Conservation (phyloP, 2,329 filamentous ascomycete genomes). For the Zopfia rhizophila region DNA sequence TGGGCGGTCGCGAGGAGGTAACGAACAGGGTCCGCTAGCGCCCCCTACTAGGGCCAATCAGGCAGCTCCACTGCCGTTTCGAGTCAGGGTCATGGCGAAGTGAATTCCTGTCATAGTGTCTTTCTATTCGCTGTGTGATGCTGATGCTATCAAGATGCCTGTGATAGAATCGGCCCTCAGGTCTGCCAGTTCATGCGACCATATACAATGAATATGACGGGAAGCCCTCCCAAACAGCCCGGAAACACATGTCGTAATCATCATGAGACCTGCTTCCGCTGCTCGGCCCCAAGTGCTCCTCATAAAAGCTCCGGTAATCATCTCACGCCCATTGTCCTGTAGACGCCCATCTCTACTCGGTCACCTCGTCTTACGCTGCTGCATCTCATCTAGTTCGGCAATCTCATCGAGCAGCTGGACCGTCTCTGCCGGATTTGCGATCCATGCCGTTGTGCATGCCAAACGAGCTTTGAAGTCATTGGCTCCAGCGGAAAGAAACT, state of each 20-base stretch:
- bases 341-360: background rate
- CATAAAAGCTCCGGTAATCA: too few species aligned
- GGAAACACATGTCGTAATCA: too few species aligned
- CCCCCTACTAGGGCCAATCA: conserved; percentile 11
- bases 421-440: conserved; percentile 91
- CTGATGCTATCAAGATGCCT: conserved; percentile 14
- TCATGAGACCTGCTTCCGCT: too few species aligned
- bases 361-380: conserved; percentile 49
- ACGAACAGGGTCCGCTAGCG: conserved; percentile 17
- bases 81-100: conserved; percentile 15
- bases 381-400: conserved; percentile 54
- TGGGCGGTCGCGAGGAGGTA: conserved; percentile 19
- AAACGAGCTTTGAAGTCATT: conserved; percentile 97
- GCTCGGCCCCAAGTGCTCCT: too few species aligned
- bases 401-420: conserved; percentile 90
- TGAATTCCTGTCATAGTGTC: conserved; percentile 18
- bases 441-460: conserved; percentile 96
- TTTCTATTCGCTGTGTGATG: conserved; percentile 10
- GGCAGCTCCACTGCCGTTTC: conserved; percentile 15
- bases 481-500: conserved; percentile 87
- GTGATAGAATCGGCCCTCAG: conserved; percentile 12
- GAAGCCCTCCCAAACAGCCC: too few species aligned
- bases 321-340: conserved; percentile 11
- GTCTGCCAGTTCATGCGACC: background rate
- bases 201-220: too few species aligned